Percentiles rank a stretch among this genome's conserved stretches.
Conservation (phyloP, 257 asterid genomes). For the Primulina tabacum region DNA sequence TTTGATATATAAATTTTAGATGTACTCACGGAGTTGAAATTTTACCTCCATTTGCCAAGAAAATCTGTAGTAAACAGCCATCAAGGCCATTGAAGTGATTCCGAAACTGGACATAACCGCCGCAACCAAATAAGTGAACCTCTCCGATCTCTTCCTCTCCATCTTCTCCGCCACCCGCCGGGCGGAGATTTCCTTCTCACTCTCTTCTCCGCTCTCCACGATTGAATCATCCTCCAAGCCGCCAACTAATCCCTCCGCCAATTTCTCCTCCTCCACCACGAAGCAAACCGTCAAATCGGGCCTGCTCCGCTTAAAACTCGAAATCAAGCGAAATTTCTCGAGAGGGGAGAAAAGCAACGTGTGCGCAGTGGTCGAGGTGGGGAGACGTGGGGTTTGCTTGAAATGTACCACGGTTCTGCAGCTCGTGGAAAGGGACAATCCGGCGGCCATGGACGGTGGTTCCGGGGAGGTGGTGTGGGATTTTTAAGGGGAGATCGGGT, state of each 20-base stretch:
- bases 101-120: conserved; percentile 98
- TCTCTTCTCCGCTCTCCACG: conserved; percentile 29
- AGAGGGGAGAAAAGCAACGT: conserved; percentile 20
- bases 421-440: conserved; percentile 35
- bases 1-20: too few species aligned
- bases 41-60: conserved; percentile 96
- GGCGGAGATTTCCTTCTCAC: conserved; percentile 33
- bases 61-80: conserved; percentile 82
- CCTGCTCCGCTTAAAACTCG: conserved; percentile 30
- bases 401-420: conserved; percentile 26
- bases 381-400: conserved; percentile 33
- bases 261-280: conserved; percentile 51
- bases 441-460: conserved; percentile 62
- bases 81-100: conserved; percentile 70
- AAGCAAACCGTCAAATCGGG: conserved; percentile 47
- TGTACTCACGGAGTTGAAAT: background rate
- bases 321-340: conserved; percentile 22
- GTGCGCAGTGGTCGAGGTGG: conserved; percentile 23
- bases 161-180: conserved; percentile 47
- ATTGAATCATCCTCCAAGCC: conserved; percentile 19
- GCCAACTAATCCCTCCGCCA: conserved; percentile 6
- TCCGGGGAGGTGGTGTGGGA: background rate
- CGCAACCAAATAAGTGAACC: conserved; percentile 75
- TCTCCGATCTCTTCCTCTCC: conserved; percentile 82
- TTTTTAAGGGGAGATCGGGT: conserved; percentile 17